Percentiles rank a stretch among this genome's conserved stretches.
phyloP scores from a whole-genome alignment of 2,329 filamentous ascomycete genomes.

The Exutisphaerella laricina region DNA sequence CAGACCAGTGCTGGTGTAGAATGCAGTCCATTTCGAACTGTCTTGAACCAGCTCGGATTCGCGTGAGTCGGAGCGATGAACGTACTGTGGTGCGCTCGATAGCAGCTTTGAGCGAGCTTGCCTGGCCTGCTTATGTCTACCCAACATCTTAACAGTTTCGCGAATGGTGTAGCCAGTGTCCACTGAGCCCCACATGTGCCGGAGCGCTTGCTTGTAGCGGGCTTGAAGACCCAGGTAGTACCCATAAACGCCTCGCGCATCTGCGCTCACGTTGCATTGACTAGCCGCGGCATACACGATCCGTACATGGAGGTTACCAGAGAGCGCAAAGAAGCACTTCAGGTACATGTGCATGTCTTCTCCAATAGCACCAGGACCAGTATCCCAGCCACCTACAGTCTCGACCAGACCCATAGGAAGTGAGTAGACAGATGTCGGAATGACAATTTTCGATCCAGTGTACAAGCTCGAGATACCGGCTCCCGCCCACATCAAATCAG shows the following conservation, averaged over 20 bases:
- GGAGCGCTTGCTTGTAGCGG: constrained; percentile 65
- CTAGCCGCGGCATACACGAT: constrained; percentile 64
- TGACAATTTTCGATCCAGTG: constrained; percentile 57
- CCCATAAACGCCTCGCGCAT: constrained; percentile 50
- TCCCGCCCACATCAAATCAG: constrained; percentile 66
- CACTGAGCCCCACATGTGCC: constrained; percentile 71
- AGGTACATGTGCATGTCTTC: constrained; percentile 74
- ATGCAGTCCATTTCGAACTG: constrained; percentile 29
- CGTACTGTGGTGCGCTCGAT: constrained; percentile 27
- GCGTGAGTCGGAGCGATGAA: constrained; percentile 10
- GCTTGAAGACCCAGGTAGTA: constrained; percentile 55
- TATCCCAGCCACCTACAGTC: constrained; percentile 67
- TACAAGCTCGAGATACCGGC: constrained; percentile 66
- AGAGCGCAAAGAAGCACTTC: constrained; percentile 70
- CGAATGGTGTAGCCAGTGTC: constrained; percentile 61
- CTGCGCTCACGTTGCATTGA: constrained; percentile 64
- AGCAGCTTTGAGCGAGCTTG: constrained; percentile 15
- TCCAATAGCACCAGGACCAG: constrained; percentile 64
- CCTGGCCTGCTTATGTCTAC: constrained; percentile 19
- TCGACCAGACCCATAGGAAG: constrained; percentile 62
- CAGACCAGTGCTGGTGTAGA: constrained; percentile 28
- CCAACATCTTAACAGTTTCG: constrained; percentile 27
- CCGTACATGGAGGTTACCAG: constrained; percentile 60
- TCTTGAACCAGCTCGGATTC: background rate
- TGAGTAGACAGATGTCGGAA: constrained; percentile 70